Percentiles rank a stretch among this genome's conserved stretches.
Evolutionary conservation across 1,284 basidiomycete genomes (phyloP).

Genomic region (Trichosporon inkin): DNA sequence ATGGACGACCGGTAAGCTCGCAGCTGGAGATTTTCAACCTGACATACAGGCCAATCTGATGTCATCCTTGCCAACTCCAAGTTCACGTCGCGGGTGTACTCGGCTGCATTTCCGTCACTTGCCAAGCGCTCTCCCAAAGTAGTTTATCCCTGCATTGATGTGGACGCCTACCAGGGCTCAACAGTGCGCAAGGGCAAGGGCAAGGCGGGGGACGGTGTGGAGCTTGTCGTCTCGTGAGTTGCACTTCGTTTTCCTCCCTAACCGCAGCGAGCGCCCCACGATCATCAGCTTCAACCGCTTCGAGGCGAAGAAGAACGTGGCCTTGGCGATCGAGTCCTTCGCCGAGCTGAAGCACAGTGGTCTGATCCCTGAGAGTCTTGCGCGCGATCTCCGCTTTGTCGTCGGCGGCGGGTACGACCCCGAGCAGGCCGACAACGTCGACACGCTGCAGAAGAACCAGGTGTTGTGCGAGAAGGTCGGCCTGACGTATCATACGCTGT

Average conservation of each 20-base stretch:
- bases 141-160: constrained; percentile 88
- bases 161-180: constrained; percentile 60
- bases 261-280: constrained; percentile 63
- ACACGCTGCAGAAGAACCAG: constrained; percentile 61
- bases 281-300: constrained; percentile 91
- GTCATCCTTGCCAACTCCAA: constrained; percentile 86
- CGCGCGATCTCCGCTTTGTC: constrained; percentile 58
- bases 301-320: constrained; percentile 89
- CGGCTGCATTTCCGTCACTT: constrained; percentile 69
- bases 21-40: neutral
- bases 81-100: constrained; percentile 80
- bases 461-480: constrained; percentile 54
- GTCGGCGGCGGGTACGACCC: constrained; percentile 76
- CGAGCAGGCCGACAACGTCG: constrained; percentile 64
- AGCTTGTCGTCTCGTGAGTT: constrained; percentile 64
- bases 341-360: constrained; percentile 28
- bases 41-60: constrained; percentile 68
- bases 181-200: constrained; percentile 33
- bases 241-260: neutral
- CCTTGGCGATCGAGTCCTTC: constrained; percentile 76
- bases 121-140: constrained; percentile 59
- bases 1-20: constrained; percentile 71
- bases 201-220: constrained; percentile 55
- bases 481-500: constrained; percentile 57
- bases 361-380: constrained; percentile 26